Base-by-base conservation (phyloP, 805 yeast genomes). In the Metschnikowia picachoensis region DNA sequence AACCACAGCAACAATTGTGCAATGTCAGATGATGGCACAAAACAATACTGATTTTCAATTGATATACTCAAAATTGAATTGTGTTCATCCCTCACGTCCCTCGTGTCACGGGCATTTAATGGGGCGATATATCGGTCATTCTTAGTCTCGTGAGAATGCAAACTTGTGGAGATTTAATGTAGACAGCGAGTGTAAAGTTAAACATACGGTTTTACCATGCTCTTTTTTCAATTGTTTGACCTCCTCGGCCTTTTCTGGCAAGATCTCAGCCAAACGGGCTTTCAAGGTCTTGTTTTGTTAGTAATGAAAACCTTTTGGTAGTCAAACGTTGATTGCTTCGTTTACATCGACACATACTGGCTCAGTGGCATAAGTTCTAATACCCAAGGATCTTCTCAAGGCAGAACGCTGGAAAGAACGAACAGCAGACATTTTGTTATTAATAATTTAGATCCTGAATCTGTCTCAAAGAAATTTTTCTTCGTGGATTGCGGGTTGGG, bases 191-290 rank as follows among this genome's bases (percentile, higher is more conserved):
- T 20, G 6, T 5, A 20, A 20, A 20, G 25, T 20, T 20, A 5
- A 64, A 76, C 80, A 62, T 70, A 76, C 85, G 64, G 87, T 79
- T 67, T 83, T 78, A 61, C 98, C 99, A 70, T 92, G 80, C 63
- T 90, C 95, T 69, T 87, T 78, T 73, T 92, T 90, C 70, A 92
- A 83, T 61, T 83, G 80, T 76, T 85, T 87, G 72, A 94, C 85
- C 76, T 90, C 88, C 70, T 89, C 97, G 59, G 86, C 86, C 77
- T 87, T 87, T 62, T 80, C 90, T 57, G 98, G 98, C 67, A 91
- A 80, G 57, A 88, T 77, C 65, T 88, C 95, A 47, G 90, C 95
- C 66, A 94, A 91, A 67, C 95, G 84, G 73, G 94, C 96, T 73
- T 94, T 94, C 61, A 94, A 79, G 55, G 97, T 83, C 77, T 79